Base-by-base conservation (phyloP, 2,329 filamentous ascomycete genomes). In the Pseudonectria buxi region DNA sequence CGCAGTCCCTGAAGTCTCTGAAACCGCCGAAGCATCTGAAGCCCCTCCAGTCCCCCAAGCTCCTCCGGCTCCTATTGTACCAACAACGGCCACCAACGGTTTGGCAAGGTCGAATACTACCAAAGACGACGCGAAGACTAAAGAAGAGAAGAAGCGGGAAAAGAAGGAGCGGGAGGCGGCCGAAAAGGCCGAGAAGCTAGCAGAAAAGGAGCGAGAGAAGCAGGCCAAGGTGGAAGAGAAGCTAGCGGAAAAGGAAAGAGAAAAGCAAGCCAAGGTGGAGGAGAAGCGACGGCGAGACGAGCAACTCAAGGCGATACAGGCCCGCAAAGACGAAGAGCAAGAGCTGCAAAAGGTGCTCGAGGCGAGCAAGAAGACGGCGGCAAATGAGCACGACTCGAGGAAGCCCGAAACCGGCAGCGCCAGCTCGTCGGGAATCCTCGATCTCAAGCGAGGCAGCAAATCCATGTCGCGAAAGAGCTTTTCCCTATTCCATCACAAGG, bases 401-500 rank as follows among this genome's bases (percentile, higher is more conserved):
- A 68, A 62, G 46, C 63, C 62, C 39, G 63, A 65, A 22, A 58
- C 55, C n/a, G 50, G 51, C 4, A 48, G 54, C 12, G 69, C 51
- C 53, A 69, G 57, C 41, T 56, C 51, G 33, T 56, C 57, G 22
- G 65, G 68, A 5, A 68, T 77, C 22, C 64, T 92, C 28, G 78
- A 76, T 50, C 72, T 84, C 45, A 76, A 80, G 47, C 72, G 81
- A 36, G 78, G 78, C 9, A 86, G 81, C 58, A 90, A 86, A 65
- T 88, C 85, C 44, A 74, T 94, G 66, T 76, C 84, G 32, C 77
- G 81, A 44, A 86, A 83, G 59, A 83, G 84, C 47, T 81, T 86
- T 51, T 75, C 73, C 24, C 83, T 85, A 53, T 63, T 81, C 28
- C 50, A 47, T 26, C 67, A 71, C 49, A 77, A 75, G 42, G 71